phyloP scores from a whole-genome alignment of 2,329 filamentous ascomycete species.

The Penicillium sumatraense region DNA sequence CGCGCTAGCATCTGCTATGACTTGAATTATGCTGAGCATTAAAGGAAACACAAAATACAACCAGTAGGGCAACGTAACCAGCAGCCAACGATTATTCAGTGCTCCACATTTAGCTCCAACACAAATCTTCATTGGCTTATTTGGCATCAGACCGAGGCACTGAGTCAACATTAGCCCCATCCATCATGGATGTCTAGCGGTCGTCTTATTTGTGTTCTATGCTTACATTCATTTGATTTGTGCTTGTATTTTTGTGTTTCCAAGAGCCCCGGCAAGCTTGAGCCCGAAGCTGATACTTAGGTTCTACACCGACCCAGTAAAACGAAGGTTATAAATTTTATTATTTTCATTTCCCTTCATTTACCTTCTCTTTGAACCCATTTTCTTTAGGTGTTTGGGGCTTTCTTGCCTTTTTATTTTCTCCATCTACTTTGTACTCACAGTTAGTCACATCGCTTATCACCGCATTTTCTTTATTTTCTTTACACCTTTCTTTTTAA shows the following conservation, averaged over 20 bases:
- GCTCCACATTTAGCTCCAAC: not conserved
- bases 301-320: not conserved
- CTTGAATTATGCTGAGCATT: not conserved
- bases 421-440: not conserved
- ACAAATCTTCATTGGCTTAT: not conserved
- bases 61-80: not conserved
- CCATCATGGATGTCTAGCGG: not conserved
- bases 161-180: not conserved
- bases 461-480: not conserved
- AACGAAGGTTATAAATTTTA: too few relatives aligned
- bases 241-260: too few relatives aligned
- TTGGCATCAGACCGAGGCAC: not conserved
- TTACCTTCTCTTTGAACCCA: not conserved
- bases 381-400: too few relatives aligned
- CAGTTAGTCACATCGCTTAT: not conserved
- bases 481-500: too few relatives aligned
- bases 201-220: not conserved
- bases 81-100: slow-evolving; percentile 1
- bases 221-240: too few relatives aligned
- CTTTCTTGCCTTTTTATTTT: too few relatives aligned
- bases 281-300: not conserved
- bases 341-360: not conserved
- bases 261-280: not conserved
- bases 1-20: too few relatives aligned
- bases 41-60: not conserved